phyloP scores from a whole-genome alignment of 345 rosid genomes.

The Salix dunnii region DNA sequence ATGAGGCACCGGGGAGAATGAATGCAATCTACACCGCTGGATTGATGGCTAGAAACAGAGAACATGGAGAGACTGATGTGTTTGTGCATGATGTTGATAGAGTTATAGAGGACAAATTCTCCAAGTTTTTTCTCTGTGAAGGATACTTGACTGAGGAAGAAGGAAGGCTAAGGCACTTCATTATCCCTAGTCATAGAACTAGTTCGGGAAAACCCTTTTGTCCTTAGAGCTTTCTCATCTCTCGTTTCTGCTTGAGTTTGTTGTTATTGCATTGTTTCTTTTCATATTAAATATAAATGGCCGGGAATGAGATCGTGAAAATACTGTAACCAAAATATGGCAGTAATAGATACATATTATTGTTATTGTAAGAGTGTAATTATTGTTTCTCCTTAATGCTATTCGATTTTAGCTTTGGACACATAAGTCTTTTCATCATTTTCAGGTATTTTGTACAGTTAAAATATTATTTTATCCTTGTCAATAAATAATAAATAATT shows the following conservation, averaged over 20 bases:
- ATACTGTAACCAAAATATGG: no score
- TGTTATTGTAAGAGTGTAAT: no score
- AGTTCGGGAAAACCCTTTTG: conserved; percentile 46
- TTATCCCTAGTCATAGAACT: conserved; percentile 65
- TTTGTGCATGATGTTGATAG: conserved; percentile 89
- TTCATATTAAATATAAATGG: neutral
- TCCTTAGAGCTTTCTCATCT: conserved; percentile 19
- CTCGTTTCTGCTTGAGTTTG: neutral
- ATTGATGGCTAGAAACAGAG: conserved; percentile 66
- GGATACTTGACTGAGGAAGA: conserved; percentile 67
- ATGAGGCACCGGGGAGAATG: conserved; percentile 89
- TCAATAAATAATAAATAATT: no score
- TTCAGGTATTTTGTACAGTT: no score
- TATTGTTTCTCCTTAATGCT: no score
- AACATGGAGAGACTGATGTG: conserved; percentile 64
- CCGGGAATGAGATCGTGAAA: neutral
- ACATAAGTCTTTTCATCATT: no score
- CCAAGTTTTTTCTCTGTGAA: conserved; percentile 59
- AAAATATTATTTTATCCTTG: no score
- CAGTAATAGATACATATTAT: no score
- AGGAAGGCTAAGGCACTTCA: conserved; percentile 72
- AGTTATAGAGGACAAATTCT: conserved; percentile 71
- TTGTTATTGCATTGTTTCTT: neutral
- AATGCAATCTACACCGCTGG: conserved; percentile 80
- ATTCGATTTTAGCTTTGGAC: no score